phyloP scores from a whole-genome alignment of 176 grass and related monocot genomes.

The Oryza australiensis region DNA sequence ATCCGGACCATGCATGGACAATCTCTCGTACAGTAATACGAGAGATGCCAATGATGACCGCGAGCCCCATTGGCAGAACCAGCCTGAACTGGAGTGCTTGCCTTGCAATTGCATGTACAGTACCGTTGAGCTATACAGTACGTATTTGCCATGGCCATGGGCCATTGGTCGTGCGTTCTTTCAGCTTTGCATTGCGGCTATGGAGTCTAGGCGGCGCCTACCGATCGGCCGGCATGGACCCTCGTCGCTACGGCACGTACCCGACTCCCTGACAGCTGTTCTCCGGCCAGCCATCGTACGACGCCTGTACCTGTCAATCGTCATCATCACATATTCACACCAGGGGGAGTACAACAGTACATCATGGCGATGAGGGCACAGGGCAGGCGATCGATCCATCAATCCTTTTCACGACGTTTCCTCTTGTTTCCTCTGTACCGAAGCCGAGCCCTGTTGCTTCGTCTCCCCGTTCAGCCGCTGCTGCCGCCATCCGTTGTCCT shows the following conservation, averaged over 20 bases:
- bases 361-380: slow-evolving; percentile 14
- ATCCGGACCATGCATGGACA: neutral
- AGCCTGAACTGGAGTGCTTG: neutral
- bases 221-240: too few relatives aligned
- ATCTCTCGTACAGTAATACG: neutral
- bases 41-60: neutral
- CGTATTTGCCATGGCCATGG: neutral
- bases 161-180: neutral
- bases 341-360: neutral
- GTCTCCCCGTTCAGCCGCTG: neutral
- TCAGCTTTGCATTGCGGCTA: neutral
- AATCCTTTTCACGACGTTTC: neutral
- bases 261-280: slow-evolving; percentile 29
- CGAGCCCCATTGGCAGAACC: neutral
- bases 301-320: neutral
- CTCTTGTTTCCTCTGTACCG: neutral
- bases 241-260: neutral
- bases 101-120: neutral
- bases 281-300: slow-evolving; percentile 8
- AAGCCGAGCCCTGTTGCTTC: neutral
- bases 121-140: too few relatives aligned
- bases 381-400: neutral
- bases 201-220: neutral
- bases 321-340: neutral
- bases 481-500: neutral